Base-by-base conservation (phyloP, 2,329 filamentous ascomycete species). In the Xylariales sp. region DNA sequence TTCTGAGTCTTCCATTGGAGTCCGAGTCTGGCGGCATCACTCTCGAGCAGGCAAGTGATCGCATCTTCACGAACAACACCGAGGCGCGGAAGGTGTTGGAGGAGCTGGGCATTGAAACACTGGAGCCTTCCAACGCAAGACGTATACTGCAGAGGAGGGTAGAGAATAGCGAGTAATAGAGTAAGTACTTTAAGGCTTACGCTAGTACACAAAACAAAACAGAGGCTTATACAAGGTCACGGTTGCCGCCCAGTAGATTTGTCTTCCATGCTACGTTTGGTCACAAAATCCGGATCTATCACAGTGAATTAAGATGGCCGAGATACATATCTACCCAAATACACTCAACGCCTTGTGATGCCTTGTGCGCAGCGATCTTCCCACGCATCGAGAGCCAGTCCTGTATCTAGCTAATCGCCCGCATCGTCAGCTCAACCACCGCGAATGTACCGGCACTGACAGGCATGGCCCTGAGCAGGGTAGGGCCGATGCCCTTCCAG, bases 401-500 rank as follows among this genome's bases (percentile, higher is more conserved):
- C 14, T 18, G 31, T 21, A 28, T 16, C n/a, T 48, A 61, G 49
- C 69, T 75, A 46, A 84, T 74, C 14, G 77, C 75, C 49, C 79
- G 68, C 76, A 80, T 80, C 15, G 78, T 81, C 63, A 79, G 69
- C 66, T 84, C 80, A 9, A 82, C 80, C 52, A 93, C 89, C 21
- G 88, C 88, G 74, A 98, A 98, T 2, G 93, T 98, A n/a, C 91
- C 91, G 2, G 91, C 93, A 63, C 86, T 93, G 35, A 98, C 93
- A 7, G 93, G 93, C 90, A 97, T 95, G 38, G 93, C 93, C 62
- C 93, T 88, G 57, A 96, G 65, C 61, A 97, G 65, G 21, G 93
- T 97, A 32, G 93, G 93, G 1, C 77, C 88, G 52, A 98, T 80
- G 5, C 93, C 93, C 72, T 86, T 94, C 89, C 90, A 97, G 71